Evolutionary conservation across 176 grass and related monocot genomes (phyloP).

Genomic region (Phoenix dactylifera): DNA sequence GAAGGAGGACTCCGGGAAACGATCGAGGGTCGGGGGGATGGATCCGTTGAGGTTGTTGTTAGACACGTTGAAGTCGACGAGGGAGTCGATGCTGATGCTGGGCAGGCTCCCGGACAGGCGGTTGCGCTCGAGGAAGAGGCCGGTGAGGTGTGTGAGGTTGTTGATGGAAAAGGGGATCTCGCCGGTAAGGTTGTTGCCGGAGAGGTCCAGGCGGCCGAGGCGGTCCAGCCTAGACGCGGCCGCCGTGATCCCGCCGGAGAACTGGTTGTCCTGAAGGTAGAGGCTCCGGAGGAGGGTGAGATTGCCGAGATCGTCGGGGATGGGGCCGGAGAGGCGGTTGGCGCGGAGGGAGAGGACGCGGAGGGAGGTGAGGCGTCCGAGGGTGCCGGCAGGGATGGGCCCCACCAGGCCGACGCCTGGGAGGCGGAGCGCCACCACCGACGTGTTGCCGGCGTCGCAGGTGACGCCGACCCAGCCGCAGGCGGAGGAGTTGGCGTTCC

Average conservation of each 20-base stretch:
- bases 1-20: constrained; percentile 44
- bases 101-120: constrained; percentile 52
- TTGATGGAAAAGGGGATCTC: constrained; percentile 31
- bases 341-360: constrained; percentile 57
- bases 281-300: constrained; percentile 39
- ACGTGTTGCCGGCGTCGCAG: constrained; percentile 37
- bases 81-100: constrained; percentile 32
- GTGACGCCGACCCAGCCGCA: constrained; percentile 60
- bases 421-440: constrained; percentile 42
- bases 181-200: constrained; percentile 45
- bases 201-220: constrained; percentile 52
- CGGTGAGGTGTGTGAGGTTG: constrained; percentile 15
- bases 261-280: constrained; percentile 46
- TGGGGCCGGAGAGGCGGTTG: constrained; percentile 47
- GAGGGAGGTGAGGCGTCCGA: constrained; percentile 25
- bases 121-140: constrained; percentile 43
- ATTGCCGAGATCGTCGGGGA: constrained; percentile 42
- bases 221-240: constrained; percentile 15
- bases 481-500: constrained; percentile 31
- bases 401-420: constrained; percentile 65
- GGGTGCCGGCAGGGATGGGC: constrained; percentile 21
- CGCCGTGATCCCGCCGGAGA: constrained; percentile 35
- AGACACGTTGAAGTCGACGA: constrained; percentile 51
- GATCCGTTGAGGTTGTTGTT: constrained; percentile 69
- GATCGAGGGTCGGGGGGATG: constrained; percentile 39